Conservation (phyloP, 1,284 basidiomycete species). For the Ceratobasidium sp. region DNA sequence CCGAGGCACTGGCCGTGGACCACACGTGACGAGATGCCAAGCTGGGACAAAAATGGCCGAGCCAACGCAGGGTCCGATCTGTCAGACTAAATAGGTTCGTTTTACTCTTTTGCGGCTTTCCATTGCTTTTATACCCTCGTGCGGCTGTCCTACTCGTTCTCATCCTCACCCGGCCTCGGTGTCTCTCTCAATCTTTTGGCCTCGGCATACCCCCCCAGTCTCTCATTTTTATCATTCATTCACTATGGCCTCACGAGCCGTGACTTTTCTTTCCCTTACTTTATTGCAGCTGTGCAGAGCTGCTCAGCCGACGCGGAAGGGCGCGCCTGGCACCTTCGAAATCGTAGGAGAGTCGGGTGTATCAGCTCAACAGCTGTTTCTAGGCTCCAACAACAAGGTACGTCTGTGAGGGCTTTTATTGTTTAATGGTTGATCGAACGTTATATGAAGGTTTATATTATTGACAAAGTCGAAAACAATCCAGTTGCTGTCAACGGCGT, state of each 20-base stretch:
- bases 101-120: slow-evolving; percentile 20
- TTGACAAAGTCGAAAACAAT: slow-evolving; percentile 53
- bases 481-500: slow-evolving; percentile 52
- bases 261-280: slow-evolving; percentile 28
- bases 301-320: slow-evolving; percentile 36
- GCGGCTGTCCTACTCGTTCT: neutral
- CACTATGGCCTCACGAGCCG: slow-evolving; percentile 39
- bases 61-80: slow-evolving; percentile 14
- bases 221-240: slow-evolving; percentile 34
- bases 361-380: slow-evolving; percentile 52
- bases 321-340: slow-evolving; percentile 50
- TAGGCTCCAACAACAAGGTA: slow-evolving; percentile 32
- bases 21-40: slow-evolving; percentile 28
- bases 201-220: slow-evolving; percentile 11
- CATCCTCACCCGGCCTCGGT: slow-evolving; percentile 3
- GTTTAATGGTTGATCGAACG: neutral
- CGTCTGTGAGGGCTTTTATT: neutral
- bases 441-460: slow-evolving; percentile 45
- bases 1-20: slow-evolving; percentile 8
- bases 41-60: slow-evolving; percentile 29
- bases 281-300: slow-evolving; percentile 31
- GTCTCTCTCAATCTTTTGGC: slow-evolving; percentile 1
- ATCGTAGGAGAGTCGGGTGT: slow-evolving; percentile 55
- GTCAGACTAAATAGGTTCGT: slow-evolving; percentile 21
- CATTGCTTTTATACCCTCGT: slow-evolving; percentile 16